phyloP scores from a whole-genome alignment of 306 rosid genomes.

The Quercus aquifolioides region DNA sequence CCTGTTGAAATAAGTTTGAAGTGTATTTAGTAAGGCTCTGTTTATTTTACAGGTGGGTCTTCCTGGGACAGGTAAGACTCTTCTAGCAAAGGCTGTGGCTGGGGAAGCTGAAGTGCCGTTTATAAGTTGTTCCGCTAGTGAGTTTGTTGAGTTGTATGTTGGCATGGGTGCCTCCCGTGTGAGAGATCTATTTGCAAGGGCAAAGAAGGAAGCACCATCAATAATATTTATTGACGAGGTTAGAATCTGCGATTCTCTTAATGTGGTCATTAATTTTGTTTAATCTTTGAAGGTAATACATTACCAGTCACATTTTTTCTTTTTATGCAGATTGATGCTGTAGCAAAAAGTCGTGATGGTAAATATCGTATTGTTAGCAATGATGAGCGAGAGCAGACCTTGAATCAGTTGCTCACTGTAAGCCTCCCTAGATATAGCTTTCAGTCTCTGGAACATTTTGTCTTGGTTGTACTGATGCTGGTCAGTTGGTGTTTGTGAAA shows the following conservation, averaged over 20 bases:
- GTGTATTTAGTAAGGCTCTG: slow-evolving; percentile 12
- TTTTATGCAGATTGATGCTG: slow-evolving; percentile 87
- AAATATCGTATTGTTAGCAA: slow-evolving; percentile 93
- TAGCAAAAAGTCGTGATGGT: slow-evolving; percentile 98
- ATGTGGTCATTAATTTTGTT: slow-evolving; percentile 12
- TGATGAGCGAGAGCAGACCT: slow-evolving; percentile 97
- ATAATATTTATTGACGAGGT: slow-evolving; percentile 97
- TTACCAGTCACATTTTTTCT: slow-evolving; percentile 15
- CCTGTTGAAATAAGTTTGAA: slow-evolving; percentile 13
- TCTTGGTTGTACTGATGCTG: background rate
- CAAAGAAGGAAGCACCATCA: slow-evolving; percentile 97
- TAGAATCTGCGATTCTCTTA: slow-evolving; percentile 15
- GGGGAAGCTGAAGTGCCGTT: slow-evolving; percentile 99
- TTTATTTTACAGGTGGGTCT: slow-evolving; percentile 88
- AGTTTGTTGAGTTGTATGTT: slow-evolving; percentile 95
- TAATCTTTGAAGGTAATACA: slow-evolving; percentile 15
- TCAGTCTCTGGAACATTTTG: slow-evolving; percentile 16
- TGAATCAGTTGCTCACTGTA: slow-evolving; percentile 98
- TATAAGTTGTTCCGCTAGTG: slow-evolving; percentile 97
- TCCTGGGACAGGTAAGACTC: slow-evolving; percentile 99
- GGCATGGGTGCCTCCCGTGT: slow-evolving; percentile 99
- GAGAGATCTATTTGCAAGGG: slow-evolving; percentile 98
- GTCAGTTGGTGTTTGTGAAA: slow-evolving; percentile 7
- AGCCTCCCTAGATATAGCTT: slow-evolving; percentile 32
- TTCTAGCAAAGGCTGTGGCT: slow-evolving; percentile 98